Evolutionary conservation across 352 stramenopile species (phyloP).

Genomic region (Blastocystis sp.): DNA sequence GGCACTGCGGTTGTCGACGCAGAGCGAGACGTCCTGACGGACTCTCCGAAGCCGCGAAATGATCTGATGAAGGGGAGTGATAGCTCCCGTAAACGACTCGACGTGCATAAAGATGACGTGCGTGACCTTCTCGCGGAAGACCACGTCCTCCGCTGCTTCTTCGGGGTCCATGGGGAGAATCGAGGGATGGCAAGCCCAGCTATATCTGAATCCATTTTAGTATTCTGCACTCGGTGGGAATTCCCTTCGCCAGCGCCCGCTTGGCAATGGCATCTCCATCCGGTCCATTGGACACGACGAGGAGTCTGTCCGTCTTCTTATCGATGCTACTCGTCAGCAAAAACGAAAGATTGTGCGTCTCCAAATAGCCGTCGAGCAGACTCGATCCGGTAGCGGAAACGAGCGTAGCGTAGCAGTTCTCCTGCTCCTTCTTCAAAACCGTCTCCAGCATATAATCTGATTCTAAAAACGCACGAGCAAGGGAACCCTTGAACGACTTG

Average conservation of each 20-base stretch:
- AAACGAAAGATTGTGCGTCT: background rate
- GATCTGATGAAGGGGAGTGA: slow-evolving; percentile 60
- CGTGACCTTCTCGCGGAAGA: slow-evolving; percentile 20
- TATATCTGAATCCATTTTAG: background rate
- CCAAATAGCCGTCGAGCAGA: slow-evolving; percentile 52
- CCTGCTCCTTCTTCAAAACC: slow-evolving; percentile 1
- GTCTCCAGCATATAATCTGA: slow-evolving; percentile 42
- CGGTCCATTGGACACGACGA: slow-evolving; percentile 53
- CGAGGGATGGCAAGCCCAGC: slow-evolving; percentile 47
- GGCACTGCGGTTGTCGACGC: slow-evolving; percentile 52
- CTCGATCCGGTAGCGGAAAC: slow-evolving; percentile 48
- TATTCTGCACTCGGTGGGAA: background rate
- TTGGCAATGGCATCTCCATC: slow-evolving; percentile 53
- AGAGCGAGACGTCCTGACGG: slow-evolving; percentile 26
- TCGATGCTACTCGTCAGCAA: slow-evolving; percentile 14
- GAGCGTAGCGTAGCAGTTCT: slow-evolving; percentile 17
- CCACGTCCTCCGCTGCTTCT: slow-evolving; percentile 28
- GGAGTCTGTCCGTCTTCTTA: slow-evolving; percentile 22
- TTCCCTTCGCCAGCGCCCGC: slow-evolving; percentile 4
- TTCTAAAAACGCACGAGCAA: background rate
- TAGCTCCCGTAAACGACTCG: slow-evolving; percentile 26
- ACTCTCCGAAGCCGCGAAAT: slow-evolving; percentile 11
- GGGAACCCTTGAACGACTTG: background rate
- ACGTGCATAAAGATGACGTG: slow-evolving; percentile 24
- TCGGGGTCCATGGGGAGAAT: slow-evolving; percentile 28